Percentiles rank a stretch among this genome's conserved stretches.
phyloP scores from a whole-genome alignment of 2,329 filamentous ascomycete genomes.

The Botrytis elliptica region DNA sequence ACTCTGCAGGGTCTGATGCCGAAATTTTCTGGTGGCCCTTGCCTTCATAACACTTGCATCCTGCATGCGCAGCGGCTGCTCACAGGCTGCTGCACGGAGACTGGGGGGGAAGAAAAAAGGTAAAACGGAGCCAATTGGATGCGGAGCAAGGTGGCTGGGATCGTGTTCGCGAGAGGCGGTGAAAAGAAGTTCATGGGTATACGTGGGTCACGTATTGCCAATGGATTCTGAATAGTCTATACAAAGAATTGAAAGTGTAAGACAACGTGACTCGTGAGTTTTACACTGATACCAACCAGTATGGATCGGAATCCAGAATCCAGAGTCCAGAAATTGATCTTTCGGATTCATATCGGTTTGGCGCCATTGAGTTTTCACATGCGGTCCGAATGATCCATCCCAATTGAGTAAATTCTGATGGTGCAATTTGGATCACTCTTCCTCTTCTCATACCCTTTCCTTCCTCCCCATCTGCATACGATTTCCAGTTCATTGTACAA shows the following conservation, averaged over 20 bases:
- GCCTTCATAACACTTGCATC: conserved; percentile 2
- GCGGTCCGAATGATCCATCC: background rate
- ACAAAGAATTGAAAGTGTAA: background rate
- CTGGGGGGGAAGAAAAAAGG: background rate
- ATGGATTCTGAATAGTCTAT: conserved; percentile 28
- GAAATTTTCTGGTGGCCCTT: conserved; percentile 2
- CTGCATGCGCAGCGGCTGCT: conserved; percentile 1
- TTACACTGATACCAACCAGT: background rate
- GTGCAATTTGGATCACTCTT: background rate
- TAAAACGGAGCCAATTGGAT: background rate
- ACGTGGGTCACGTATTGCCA: conserved; percentile 40
- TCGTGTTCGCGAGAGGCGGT: conserved; percentile 17
- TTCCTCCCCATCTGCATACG: background rate
- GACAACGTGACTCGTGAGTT: conserved; percentile 12
- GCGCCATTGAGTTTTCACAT: background rate
- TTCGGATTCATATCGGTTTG: background rate
- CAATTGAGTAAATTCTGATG: background rate
- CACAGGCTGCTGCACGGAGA: background rate
- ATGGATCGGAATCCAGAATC: background rate
- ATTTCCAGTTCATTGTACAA: background rate
- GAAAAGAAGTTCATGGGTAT: conserved; percentile 22
- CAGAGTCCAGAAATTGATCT: background rate
- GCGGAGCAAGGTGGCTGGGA: background rate
- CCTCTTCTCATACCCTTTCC: background rate
- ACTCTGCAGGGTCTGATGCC: conserved; percentile 1